Evolutionary conservation across 2,329 filamentous ascomycete species (phyloP), one percentile per base, ranked within the genome.

Genomic region (Colletotrichum destructivum): DNA sequence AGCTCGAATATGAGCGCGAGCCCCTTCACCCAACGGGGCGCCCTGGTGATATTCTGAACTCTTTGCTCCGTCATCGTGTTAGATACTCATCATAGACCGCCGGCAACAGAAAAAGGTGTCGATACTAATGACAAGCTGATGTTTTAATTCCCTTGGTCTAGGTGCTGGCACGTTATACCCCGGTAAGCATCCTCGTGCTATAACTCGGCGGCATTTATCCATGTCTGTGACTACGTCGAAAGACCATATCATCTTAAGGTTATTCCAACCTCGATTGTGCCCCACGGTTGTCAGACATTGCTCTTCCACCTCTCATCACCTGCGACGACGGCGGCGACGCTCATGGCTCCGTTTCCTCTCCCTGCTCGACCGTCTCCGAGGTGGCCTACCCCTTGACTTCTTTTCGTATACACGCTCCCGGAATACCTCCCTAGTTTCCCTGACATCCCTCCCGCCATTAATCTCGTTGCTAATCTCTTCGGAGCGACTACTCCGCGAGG

Each of bases 31-130:
- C 18, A 16, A 31, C 35, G 57, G 59, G 52, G 21, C 46, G 54
- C 21, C 61, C 51, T 47, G 31, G 67, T 38, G 26, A 42, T 56
- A 18, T 31, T 62, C 62, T 56, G 47, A 23, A 52, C 47, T 15
- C 35, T 51, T 62, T 40, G 26, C 62, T 55, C 59, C 57, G 49
- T 62, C 54, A 66, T 56, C 57, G 46, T 51, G 67, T 71, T 71
- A 72, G 70, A 72, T 72, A 71, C 67, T 72, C 61, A 62, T 66
- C 47, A 70, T 72, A 71, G 70, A 72, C 67, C 67, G 67, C 57
- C 67, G 49, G 62, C 70, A 66, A 66, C 51, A 71, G 46, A 64
- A 40, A 40, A 71, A 66, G 56, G 60, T 72, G 69, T 72, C 60
- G 69, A 68, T 69, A 54, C 57, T 72, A 62, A 71, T 71, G 70